Evolutionary conservation across 2,329 filamentous ascomycete species (phyloP), one percentile per base, ranked within the genome.

Genomic region (Botryotinia globosa): DNA sequence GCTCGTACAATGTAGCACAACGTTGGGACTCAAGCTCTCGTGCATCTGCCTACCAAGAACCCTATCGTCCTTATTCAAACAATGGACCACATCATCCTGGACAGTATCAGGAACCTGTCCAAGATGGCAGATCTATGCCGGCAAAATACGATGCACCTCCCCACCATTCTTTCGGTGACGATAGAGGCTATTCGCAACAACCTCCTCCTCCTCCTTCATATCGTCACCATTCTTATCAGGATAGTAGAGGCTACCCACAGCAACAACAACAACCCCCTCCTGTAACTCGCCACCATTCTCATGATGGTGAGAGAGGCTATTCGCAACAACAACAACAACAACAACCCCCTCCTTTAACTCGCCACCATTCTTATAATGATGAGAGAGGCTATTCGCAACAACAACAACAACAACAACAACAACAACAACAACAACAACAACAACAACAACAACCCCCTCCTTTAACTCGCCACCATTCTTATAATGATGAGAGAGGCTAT

Each of bases 121-220:
- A 67, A 56, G 25, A 56, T 56, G n/a, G 3, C 37, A 56, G 48
- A 68, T 25, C 29, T 48, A 16, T 29, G 34, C 54, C n/a, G 22
- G 7, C 54, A n/a, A 14, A 22, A 10, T 45, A 63, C 32, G 32
- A 34, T 34, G 42, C 37, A 22, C 39, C 54, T 69, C 20, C 37
- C 7, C 39, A 42, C 10, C 42, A 29, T n/a, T 32, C n/a, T 44
- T 32, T 42, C 9, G 10, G 2, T 20, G 48, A 80, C 67, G 76
- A 77, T 14, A 73, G 78, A 69, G 73, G n/a, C 18, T 79, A 80
- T 72, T 75, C n/a, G 16, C 51, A 42, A 32, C 16, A 34, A 18
- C 18, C 18, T 25, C 7, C 34, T 18, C 7, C 34, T 18, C 48
- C 34, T 22, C 42, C 42, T 48, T 10, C 18, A 6, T 6, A 29